phyloP scores from a whole-genome alignment of 2,329 filamentous ascomycete genomes.

The Phialocephala subalpina region DNA sequence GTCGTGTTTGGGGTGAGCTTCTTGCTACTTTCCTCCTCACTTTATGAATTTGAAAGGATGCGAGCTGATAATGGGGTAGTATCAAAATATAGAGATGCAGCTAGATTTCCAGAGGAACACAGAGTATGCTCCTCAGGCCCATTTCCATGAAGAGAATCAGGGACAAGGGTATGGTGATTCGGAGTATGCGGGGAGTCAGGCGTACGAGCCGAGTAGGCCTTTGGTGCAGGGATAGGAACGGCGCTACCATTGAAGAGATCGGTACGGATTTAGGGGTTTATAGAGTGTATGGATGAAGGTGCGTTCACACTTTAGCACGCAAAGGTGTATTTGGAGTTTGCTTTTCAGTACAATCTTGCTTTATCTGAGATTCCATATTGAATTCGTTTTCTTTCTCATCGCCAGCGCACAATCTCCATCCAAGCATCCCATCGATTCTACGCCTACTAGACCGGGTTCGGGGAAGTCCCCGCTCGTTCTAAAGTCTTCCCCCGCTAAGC shows the following conservation, averaged over 20 bases:
- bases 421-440: too few relatives aligned
- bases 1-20: not conserved
- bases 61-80: not conserved
- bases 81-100: conserved; percentile 11
- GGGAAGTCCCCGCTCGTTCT: too few relatives aligned
- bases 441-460: too few relatives aligned
- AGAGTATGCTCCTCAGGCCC: conserved; percentile 4
- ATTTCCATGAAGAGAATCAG: conserved; percentile 8
- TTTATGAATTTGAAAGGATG: not conserved
- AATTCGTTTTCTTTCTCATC: not conserved
- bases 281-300: not conserved
- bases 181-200: conserved; percentile 1
- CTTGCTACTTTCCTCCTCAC: not conserved
- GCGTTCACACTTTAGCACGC: not conserved
- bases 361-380: not conserved
- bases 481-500: too few relatives aligned
- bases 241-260: not conserved
- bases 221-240: not conserved
- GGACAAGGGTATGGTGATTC: not conserved
- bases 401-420: not conserved
- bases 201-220: not conserved
- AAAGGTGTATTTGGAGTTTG: not conserved
- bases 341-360: not conserved
- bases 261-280: not conserved
- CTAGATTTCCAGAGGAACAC: not conserved